Evolutionary conservation across 306 rosid species (phyloP), one percentile per base, ranked within the genome.

Genomic region (Rosa lucieae): DNA sequence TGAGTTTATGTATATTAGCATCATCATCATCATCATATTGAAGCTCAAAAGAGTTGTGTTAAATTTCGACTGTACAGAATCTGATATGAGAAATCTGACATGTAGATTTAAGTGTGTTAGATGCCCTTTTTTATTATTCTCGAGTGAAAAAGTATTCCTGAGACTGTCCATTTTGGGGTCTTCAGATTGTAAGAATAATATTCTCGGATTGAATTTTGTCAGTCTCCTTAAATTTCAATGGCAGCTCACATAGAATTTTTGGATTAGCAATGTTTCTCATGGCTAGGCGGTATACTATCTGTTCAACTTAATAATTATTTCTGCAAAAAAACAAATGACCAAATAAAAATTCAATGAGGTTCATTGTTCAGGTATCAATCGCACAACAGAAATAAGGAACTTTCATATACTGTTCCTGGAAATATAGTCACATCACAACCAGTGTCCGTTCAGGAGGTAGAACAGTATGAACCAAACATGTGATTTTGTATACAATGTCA

Each of bases 1-100:
- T 66, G 86, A 70, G 81, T 82, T 68, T 85, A 83, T 85, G 86
- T 85, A 89, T 77, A 85, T 59, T 84, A 74, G 85, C 72, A 76
- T 59, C 35, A 8, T 65, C 81, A n/a, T 65, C 81, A n/a, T 52
- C 56, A 52, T 14, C 55, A 86, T 40, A 77, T 61, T 85, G 84
- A 79, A 82, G 80, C 68, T 70, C 51, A 61, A 61, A 78, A 67
- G 84, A 56, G 82, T 75, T 68, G 74, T 81, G 75, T 79, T 73
- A 71, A 20, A 77, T 84, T 78, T 21, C 83, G 80, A 82, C 70
- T 89, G 94, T 89, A 90, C 48, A 93, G 59, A 85, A 68, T 85
- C 79, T 46, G 73, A 85, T 70, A 70, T 79, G 65, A 79, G 84
- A 70, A 67, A 81, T 37, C 78, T 72, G 80, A 88, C 84, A 20